Conservation (phyloP, 805 yeast species). For the Starmerella davenportii region DNA sequence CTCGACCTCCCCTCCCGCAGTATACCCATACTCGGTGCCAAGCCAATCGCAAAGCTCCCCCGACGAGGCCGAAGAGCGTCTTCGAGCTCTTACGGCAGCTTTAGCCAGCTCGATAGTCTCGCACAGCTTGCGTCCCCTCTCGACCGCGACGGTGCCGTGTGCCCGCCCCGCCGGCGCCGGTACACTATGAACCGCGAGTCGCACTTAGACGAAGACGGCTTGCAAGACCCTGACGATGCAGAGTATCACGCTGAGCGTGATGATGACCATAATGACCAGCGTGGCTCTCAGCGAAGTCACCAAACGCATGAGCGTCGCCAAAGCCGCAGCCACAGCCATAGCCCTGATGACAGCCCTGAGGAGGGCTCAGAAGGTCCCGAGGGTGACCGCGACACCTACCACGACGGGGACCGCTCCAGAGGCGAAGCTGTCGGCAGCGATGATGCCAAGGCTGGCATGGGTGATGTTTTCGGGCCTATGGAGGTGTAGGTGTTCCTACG, state of each 20-base stretch:
- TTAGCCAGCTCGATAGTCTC: constrained; percentile 7
- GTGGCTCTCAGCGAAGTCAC: too few species aligned
- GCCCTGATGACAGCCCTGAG: too few species aligned
- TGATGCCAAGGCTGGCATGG: neutral
- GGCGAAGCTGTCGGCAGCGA: too few species aligned
- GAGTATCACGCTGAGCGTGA: constrained; percentile 7
- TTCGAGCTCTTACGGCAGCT: constrained; percentile 2
- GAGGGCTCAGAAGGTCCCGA: too few species aligned
- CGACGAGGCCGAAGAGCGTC: constrained; percentile 6
- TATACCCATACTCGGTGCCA: constrained; percentile 10
- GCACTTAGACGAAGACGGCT: constrained; percentile 14
- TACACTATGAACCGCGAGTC: constrained; percentile 1
- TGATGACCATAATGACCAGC: too few species aligned
- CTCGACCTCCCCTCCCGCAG: constrained; percentile 6
- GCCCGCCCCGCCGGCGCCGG: constrained; percentile 10
- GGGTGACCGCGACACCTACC: too few species aligned
- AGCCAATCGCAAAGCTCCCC: constrained; percentile 8
- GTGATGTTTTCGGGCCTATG: neutral
- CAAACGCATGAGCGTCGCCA: too few species aligned
- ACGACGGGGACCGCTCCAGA: too few species aligned
- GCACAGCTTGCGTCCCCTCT: constrained; percentile 16
- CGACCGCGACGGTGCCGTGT: constrained; percentile 10
- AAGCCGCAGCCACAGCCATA: too few species aligned
- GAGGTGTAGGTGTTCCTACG: too few species aligned
- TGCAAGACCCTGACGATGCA: constrained; percentile 17